Base-by-base conservation (phyloP, 2,329 filamentous ascomycete genomes). In the Fusarium scirpi region DNA sequence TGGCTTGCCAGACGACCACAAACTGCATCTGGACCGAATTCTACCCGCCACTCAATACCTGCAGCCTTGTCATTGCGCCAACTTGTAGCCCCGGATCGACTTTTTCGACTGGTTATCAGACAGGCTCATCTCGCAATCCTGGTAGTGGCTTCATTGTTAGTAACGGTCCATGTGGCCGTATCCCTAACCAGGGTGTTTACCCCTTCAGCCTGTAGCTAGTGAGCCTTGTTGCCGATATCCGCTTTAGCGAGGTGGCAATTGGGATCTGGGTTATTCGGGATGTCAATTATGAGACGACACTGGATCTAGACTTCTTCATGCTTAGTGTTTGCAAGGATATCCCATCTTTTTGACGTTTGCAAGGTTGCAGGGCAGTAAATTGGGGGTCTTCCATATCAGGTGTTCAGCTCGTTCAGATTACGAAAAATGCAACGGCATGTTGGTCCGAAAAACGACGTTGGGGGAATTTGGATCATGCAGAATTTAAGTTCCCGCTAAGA, bases 121-220 rank as follows among this genome's bases (percentile, higher is more conserved):
- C 44, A 0, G 11, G 6, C 5, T 18, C 15, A 10, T 18, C 15
- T 8, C 0, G 5, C 25, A 11, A 16, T 20, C 8, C 22, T 18
- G 44, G 44, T 1, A 12, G 6, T 8, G 44, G 44, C 16, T 47
- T 47, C 4, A 15, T n/a, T n/a, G 2, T 47, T 6, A 47, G 25
- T 11, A 29, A 47, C 27, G 44, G 44, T 13, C 16, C 18, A 0
- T 47, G 44, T 12, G 44, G 44, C 4, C 44, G n/a, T 8, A 29
- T 27, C n/a, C 15, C 24, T 4, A 48, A 48, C 5, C 10, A 5
- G 27, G 27, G 27, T 27, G 27, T 27, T 27, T 27, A 27, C 25
- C 25, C 25, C 10, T 27, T 27, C 9, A 27, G 25, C 25, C 3
- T 27, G 25, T 27, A 27, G 25, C 25, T 27, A 27, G 25, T 27